These are phyloP conservation scores for Millerozyma miso DNA, from an alignment of 805 yeast species.

Conservation along the genomic window DNA sequence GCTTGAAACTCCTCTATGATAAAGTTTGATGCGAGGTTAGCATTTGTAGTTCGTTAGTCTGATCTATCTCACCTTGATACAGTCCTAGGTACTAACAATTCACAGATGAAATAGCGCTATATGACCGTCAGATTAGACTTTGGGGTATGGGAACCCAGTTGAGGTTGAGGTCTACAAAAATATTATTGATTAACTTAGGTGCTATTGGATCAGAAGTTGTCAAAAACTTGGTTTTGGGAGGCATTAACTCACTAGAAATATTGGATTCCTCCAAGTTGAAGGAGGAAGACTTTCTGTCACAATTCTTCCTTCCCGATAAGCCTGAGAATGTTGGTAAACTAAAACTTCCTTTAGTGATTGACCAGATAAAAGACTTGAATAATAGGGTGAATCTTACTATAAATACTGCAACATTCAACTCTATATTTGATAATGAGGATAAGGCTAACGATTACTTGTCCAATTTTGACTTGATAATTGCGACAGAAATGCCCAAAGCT, in stretches of 20 bases:
- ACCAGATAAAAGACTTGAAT: conserved; percentile 67
- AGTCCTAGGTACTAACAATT: neutral
- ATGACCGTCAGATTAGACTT: conserved; percentile 89
- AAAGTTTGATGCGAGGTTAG: too few species aligned
- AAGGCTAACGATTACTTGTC: conserved; percentile 34
- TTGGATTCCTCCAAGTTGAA: conserved; percentile 52
- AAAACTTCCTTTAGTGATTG: conserved; percentile 52
- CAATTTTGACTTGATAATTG: conserved; percentile 67
- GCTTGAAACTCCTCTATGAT: too few species aligned
- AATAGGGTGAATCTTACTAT: conserved; percentile 63
- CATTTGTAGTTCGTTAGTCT: too few species aligned
- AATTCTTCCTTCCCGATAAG: conserved; percentile 63
- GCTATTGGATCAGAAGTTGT: conserved; percentile 78
- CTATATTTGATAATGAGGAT: conserved; percentile 12
- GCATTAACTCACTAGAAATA: conserved; percentile 74
- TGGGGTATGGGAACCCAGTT: conserved; percentile 96
- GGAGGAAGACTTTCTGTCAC: conserved; percentile 65
- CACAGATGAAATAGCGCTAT: conserved; percentile 79
- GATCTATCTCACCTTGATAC: too few species aligned
- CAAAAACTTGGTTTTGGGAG: conserved; percentile 84
- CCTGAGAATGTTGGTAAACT: conserved; percentile 50
- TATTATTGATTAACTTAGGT: conserved; percentile 68
- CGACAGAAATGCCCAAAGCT: conserved; percentile 53
- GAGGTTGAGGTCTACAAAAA: conserved; percentile 63
- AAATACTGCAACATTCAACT: conserved; percentile 27